Base-by-base conservation (phyloP, 257 asterid genomes). In the Fraxinus anomala region DNA sequence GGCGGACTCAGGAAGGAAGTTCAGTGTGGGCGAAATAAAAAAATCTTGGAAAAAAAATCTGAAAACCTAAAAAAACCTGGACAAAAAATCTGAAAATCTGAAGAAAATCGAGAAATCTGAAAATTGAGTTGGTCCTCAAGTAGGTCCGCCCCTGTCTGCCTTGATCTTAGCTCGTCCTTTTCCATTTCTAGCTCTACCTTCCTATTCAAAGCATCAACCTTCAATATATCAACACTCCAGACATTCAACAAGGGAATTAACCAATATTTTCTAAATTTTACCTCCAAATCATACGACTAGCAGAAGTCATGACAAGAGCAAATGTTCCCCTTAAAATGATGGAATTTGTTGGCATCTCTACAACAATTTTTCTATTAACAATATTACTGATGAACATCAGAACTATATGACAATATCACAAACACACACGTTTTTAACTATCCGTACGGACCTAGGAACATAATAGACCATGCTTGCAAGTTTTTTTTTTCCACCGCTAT, bases 301-400 rank as follows among this genome's bases (percentile, higher is more conserved):
- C 97, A 89, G 59, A 92, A 90, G 74, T 90, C 96, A 21, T 74
- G 36, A 40, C 95, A 90, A 31, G 95, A 88, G 81, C 97, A 89
- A 12, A 14, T 70, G 1, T 93, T 94, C 42, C 86, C 89, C 75
- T 88, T 86, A 23, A 92, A 93, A 84, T 81, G 90, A 86, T 90
- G 98, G 73, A 85, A 90, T 33, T 97, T 87, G 69, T 61, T 93
- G 34, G 89, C 88, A 85, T 93, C 94, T 79, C 96, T 86, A 30
- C 90, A 42, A 91, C 87, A 70, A 91, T 84, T 76, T 84, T 89
- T 59, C 93, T 79, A 3, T 77, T 14, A 6, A 80, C 78, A 75
- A 93, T 89, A 70, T 80, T 72, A 76, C 89, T 37, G 59, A 90
- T 81, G 21, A 86, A 72, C 83, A 91, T 91, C 8, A 91, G 37